Evolutionary conservation across 192 early-diverging fungal species (phyloP), one percentile per base, ranked within the genome.

Genomic region (Rhizophlyctis rosea): DNA sequence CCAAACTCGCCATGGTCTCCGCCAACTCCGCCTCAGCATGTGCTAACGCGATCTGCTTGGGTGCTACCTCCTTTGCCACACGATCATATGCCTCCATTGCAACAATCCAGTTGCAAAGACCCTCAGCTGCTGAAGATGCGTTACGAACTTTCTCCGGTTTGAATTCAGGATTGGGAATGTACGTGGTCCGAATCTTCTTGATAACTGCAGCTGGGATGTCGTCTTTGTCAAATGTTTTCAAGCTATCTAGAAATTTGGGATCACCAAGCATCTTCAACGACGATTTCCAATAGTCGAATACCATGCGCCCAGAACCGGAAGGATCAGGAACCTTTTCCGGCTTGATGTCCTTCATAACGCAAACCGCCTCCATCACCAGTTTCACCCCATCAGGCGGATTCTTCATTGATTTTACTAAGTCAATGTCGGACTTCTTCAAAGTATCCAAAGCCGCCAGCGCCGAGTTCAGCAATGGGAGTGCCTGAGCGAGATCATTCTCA

Each of bases 311-410:
- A 3, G 81, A 84, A 14, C 83, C 83, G 0, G 81, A 81, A 1
- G 83, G 83, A 69, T 85, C 83, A 0, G 83, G 83, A 31, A 85
- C 68, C 34, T 83, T 78, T 34, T 85, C 83, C 13, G 83, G 83
- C 58, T 85, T 85, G 34, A 85, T 78, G 49, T 85, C 83, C 61
- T 82, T 85, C 83, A 85, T 85, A 3, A 85, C 83, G 50, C 83
- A 85, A 33, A 85, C 73, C 18, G 83, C 78, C 61, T 85, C 83
- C 81, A 85, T 84, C 29, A 85, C 83, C 32, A 85, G 65, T 50
- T 85, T 85, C 0, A 85, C 83, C 21, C 83, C 83, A 34, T 76
- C 81, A 9, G 83, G 83, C 16, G 83, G 83, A 70, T 85, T 85
- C 64, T 85, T 85, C 83, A 85, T 85, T 7, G 76, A 73, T 59